Percentiles rank a stretch among this genome's conserved stretches.
Evolutionary conservation across 441 rosid species (phyloP).

Genomic region (Adansonia rubrostipa): DNA sequence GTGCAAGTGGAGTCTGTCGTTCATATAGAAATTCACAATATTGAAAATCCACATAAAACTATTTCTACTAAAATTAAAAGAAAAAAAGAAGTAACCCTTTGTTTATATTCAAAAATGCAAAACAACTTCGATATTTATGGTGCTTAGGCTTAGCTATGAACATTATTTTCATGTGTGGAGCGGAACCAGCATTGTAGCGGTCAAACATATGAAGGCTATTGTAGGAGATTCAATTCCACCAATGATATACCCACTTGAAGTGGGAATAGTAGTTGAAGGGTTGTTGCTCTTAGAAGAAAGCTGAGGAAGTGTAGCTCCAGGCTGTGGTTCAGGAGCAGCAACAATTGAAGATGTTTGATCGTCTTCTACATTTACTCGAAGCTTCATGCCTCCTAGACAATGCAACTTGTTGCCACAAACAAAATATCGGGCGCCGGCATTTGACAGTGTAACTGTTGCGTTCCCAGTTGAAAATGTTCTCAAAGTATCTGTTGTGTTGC

Average conservation of each 20-base stretch:
- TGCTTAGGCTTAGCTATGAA: background rate
- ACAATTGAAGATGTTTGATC: conserved; percentile 48
- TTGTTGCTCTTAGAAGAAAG: conserved; percentile 59
- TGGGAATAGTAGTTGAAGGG: conserved; percentile 45
- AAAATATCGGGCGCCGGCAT: conserved; percentile 64
- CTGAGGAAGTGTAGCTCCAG: conserved; percentile 38
- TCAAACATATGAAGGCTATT: conserved; percentile 23
- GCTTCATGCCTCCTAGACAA: conserved; percentile 91
- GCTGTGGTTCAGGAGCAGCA: conserved; percentile 53
- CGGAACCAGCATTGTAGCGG: conserved; percentile 20
- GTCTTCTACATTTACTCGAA: conserved; percentile 53
- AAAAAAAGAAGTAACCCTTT: background rate
- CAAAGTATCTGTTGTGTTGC: conserved; percentile 57
- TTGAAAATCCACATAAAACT: too few relatives aligned
- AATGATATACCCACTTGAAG: conserved; percentile 34
- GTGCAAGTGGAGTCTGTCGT: too few relatives aligned
- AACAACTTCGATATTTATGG: background rate
- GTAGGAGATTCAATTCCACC: conserved; percentile 29
- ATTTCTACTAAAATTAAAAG: background rate
- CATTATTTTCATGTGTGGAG: conserved; percentile 13
- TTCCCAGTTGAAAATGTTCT: conserved; percentile 67
- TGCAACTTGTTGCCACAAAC: conserved; percentile 60
- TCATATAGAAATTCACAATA: too few relatives aligned
- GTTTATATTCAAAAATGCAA: background rate
- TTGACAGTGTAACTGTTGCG: conserved; percentile 65